Percentiles rank a stretch among this genome's conserved stretches.
Conservation (phyloP, 2,329 filamentous ascomycete species). For the Bipolaris cookei region DNA sequence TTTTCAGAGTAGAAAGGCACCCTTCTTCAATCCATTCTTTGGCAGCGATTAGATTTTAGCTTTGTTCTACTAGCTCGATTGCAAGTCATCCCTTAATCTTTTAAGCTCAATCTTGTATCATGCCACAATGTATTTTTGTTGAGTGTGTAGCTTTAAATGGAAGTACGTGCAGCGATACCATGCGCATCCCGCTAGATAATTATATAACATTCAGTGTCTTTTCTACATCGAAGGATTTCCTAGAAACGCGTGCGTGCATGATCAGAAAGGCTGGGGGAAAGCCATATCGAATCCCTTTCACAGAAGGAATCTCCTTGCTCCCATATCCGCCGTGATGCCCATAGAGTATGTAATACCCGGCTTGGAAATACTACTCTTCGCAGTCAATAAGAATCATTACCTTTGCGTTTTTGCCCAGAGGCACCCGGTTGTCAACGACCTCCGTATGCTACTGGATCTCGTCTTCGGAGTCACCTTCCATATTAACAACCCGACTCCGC, state of each 20-base stretch:
- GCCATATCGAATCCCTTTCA: not conserved
- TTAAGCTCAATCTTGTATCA: no score
- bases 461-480: conserved; percentile 23
- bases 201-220: not conserved
- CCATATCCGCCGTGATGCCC: not conserved
- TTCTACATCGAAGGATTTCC: not conserved
- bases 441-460: conserved; percentile 24
- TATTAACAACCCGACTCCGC: conserved; percentile 14
- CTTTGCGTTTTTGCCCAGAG: conserved; percentile 21
- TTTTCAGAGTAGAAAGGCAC: no score
- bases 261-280: not conserved
- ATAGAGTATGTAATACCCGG: no score
- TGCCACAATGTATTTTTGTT: not conserved
- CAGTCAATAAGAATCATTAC: conserved; percentile 31
- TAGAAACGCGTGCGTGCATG: not conserved
- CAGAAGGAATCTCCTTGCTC: not conserved
- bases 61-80: no score
- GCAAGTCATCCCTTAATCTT: no score
- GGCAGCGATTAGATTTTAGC: no score
- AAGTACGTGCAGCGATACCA: not conserved
- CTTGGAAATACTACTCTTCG: no score
- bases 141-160: no score
- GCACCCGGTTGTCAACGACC: conserved; percentile 2
- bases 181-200: not conserved
- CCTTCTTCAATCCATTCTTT: no score